Evolutionary conservation across 2,329 filamentous ascomycete genomes (phyloP), one percentile per base, ranked within the genome.

Genomic region (Parasarocladium wereldwijsianum): DNA sequence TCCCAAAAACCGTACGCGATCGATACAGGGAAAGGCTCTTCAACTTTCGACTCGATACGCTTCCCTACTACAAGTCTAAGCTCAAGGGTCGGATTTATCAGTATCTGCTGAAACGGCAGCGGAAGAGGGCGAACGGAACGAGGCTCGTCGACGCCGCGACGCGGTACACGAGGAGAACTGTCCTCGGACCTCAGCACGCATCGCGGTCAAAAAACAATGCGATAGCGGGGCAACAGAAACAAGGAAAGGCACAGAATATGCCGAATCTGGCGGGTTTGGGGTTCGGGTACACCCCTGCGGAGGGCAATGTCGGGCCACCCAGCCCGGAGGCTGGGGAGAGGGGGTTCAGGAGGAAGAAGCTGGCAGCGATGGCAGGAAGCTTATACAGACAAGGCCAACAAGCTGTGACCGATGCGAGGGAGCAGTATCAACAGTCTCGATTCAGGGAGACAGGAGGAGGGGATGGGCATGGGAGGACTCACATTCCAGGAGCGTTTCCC

Each of bases 31-130:
- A 74, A 35, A 70, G 66, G 36, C 60, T 90, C 32, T 65, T 76
- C 42, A 60, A 65, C 40, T 73, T 93, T 50, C 80, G 73, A 38
- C 70, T 83, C 64, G 72, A 85, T 42, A 81, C 70, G 5, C 53
- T 93, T 15, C 81, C 83, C 9, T 58, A 64, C 29, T 66, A 82
- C 43, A 80, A 77, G 44, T 71, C 76, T 47, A 63, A 66, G 31
- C 57, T 82, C 7, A 84, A 93, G 54, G 76, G 76, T 21, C 70
- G 74, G 33, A 72, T 93, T 39, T 92, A 90, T 48, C 66, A 66
- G 26, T 81, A 76, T 38, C 63, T 92, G 33, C 58, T 86, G 37
- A 62, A 64, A 40, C 68, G 70, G 29, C 76, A 83, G 51, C 60
- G 56, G 27, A 65, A 58, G 41, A 61, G 65, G 36, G 52, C 55